phyloP scores from a whole-genome alignment of 805 yeast genomes.

The Candida xyloterini region DNA sequence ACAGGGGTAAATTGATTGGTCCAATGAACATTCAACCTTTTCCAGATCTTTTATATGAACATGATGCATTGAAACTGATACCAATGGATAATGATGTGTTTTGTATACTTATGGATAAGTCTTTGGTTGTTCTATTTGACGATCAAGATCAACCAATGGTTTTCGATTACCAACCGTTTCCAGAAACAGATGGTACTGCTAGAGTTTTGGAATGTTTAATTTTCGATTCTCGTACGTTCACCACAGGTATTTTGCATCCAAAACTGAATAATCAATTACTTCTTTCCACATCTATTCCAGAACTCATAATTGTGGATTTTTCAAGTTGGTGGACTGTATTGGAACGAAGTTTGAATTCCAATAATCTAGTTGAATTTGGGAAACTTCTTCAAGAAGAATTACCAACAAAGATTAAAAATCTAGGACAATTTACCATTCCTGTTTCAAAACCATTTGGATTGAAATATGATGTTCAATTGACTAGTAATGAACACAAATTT shows the following conservation, averaged over 20 bases:
- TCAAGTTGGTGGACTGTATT: slow-evolving; percentile 27
- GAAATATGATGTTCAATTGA: not conserved
- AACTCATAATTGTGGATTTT: slow-evolving; percentile 29
- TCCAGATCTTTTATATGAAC: slow-evolving; percentile 50
- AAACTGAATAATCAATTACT: slow-evolving; percentile 19
- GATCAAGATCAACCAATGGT: slow-evolving; percentile 24
- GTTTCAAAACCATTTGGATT: not conserved
- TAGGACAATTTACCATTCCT: slow-evolving; percentile 14
- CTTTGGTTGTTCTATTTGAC: slow-evolving; percentile 23
- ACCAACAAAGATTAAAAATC: slow-evolving; percentile 22
- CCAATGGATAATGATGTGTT: slow-evolving; percentile 27
- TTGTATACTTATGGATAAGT: slow-evolving; percentile 20
- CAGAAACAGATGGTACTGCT: slow-evolving; percentile 1
- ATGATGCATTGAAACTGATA: slow-evolving; percentile 34
- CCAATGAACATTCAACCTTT: slow-evolving; percentile 54
- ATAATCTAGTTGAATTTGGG: slow-evolving; percentile 18
- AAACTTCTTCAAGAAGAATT: slow-evolving; percentile 14
- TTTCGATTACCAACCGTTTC: slow-evolving; percentile 21
- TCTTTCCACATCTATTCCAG: slow-evolving; percentile 18
- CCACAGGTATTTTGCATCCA: slow-evolving; percentile 22
- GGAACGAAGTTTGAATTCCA: slow-evolving; percentile 14
- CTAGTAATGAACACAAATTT: slow-evolving; percentile 19
- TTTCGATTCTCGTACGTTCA: slow-evolving; percentile 3
- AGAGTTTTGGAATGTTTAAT: slow-evolving; percentile 15
- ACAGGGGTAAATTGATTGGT: slow-evolving; percentile 37